These are phyloP conservation scores for Madurella mycetomatis DNA, from an alignment of 2,329 filamentous ascomycete genomes.

Conservation along the genomic window DNA sequence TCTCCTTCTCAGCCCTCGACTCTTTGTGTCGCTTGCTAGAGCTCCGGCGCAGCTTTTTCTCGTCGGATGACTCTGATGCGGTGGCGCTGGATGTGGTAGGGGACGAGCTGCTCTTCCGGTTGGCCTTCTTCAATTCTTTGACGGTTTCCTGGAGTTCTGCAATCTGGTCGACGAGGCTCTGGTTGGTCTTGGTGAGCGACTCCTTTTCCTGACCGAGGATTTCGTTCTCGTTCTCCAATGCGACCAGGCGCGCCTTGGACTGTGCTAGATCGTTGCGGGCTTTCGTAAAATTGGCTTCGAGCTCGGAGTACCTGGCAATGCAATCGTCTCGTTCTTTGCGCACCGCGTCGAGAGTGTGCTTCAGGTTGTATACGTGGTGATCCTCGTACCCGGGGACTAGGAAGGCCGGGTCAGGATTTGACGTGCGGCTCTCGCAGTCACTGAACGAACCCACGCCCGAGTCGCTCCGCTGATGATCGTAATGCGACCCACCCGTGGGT, in stretches of 20 bases:
- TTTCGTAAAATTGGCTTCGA: slow-evolving; percentile 23
- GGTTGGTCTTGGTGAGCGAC: slow-evolving; percentile 22
- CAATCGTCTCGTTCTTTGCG: slow-evolving; percentile 25
- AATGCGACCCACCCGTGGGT: slow-evolving; percentile 28
- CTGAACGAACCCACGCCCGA: slow-evolving; percentile 33
- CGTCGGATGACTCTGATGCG: slow-evolving; percentile 23
- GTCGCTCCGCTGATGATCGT: slow-evolving; percentile 30
- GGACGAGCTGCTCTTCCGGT: slow-evolving; percentile 23
- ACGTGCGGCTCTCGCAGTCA: slow-evolving; percentile 29
- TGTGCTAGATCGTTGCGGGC: slow-evolving; percentile 24
- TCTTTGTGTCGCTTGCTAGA: slow-evolving; percentile 26
- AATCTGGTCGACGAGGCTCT: slow-evolving; percentile 23
- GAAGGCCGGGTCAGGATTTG: slow-evolving; percentile 28
- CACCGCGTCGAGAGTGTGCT: slow-evolving; percentile 26
- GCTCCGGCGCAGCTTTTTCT: slow-evolving; percentile 28
- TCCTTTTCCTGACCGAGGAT: slow-evolving; percentile 27
- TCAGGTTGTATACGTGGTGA: slow-evolving; percentile 27
- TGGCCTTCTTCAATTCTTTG: slow-evolving; percentile 26
- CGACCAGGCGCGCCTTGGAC: slow-evolving; percentile 20
- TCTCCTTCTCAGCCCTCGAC: slow-evolving; percentile 25
- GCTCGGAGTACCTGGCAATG: slow-evolving; percentile 24
- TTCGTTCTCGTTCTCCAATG: slow-evolving; percentile 26
- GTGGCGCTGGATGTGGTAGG: slow-evolving; percentile 21
- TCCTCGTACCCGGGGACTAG: slow-evolving; percentile 24
- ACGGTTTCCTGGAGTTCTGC: slow-evolving; percentile 19